These are phyloP conservation scores for Fusarium penzigii DNA, from an alignment of 2,329 filamentous ascomycete species.

Conservation along the genomic window DNA sequence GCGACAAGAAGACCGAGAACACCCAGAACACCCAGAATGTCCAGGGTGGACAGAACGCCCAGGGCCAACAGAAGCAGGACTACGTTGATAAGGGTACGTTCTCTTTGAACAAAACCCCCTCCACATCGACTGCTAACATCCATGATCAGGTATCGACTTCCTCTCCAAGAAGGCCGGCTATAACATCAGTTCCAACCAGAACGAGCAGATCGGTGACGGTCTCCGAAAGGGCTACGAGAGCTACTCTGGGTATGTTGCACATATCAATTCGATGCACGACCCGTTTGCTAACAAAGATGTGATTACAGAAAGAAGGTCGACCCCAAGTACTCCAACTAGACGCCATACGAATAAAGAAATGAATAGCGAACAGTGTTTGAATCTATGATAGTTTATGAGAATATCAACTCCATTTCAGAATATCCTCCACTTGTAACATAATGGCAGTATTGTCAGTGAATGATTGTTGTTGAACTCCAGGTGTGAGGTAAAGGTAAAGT, in stretches of 20 bases:
- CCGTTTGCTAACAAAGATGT: conserved; percentile 5
- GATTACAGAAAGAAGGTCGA: conserved; percentile 22
- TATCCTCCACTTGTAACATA: too few species aligned
- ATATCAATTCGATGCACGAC: neutral
- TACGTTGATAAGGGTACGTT: conserved; percentile 41
- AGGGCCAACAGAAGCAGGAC: conserved; percentile 26
- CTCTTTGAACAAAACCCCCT: neutral
- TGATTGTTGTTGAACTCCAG: neutral
- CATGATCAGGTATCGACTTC: conserved; percentile 30
- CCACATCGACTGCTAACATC: neutral
- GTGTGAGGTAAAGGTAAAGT: neutral
- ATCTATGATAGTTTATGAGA: neutral
- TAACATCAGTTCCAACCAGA: conserved; percentile 34
- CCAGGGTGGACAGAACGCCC: conserved; percentile 5
- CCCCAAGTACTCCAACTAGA: conserved; percentile 39
- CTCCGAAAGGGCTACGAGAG: conserved; percentile 39
- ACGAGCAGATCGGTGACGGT: conserved; percentile 43
- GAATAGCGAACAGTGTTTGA: conserved; percentile 4
- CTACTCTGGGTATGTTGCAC: conserved; percentile 36
- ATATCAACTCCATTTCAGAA: neutral
- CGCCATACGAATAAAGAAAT: conserved; percentile 1
- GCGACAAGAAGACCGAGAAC: conserved; percentile 18
- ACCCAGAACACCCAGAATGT: conserved; percentile 13
- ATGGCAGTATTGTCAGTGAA: too few species aligned
- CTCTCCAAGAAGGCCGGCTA: conserved; percentile 37